Evolutionary conservation across 306 rosid genomes (phyloP).

Genomic region (Glycine soja): DNA sequence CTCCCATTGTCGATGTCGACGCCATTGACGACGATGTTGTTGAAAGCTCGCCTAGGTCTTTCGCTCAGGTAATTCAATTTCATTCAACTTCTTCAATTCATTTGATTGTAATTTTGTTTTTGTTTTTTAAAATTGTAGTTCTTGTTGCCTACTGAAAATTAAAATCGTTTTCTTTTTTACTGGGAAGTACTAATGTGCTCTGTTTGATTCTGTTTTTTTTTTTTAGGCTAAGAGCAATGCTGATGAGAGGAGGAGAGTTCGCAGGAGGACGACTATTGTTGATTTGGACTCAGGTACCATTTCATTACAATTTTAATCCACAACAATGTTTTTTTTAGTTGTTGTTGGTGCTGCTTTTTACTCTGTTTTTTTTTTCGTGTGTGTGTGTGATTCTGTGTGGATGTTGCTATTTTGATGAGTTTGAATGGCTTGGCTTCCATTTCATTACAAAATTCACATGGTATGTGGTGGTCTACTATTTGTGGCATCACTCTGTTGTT

Average conservation of each 20-base stretch:
- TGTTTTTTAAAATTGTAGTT: neutral
- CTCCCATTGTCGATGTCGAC: constrained; percentile 56
- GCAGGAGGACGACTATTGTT: constrained; percentile 48
- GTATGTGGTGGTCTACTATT: neutral
- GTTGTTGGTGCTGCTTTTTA: neutral
- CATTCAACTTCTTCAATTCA: neutral
- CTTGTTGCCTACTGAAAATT: neutral
- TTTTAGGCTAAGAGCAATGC: constrained; percentile 63
- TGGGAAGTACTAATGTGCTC: constrained; percentile 1
- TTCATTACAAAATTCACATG: neutral
- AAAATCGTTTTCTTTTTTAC: neutral
- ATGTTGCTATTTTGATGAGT: neutral
- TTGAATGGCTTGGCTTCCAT: neutral
- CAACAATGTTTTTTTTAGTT: too few relatives aligned
- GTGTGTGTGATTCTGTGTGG: neutral
- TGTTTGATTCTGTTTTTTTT: constrained; percentile 13
- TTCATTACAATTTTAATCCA: neutral
- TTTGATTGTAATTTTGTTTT: neutral
- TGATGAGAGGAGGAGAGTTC: constrained; percentile 51
- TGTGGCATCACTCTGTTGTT: neutral
- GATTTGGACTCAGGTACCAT: constrained; percentile 64
- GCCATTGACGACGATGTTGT: constrained; percentile 74
- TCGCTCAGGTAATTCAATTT: constrained; percentile 57
- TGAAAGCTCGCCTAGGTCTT: constrained; percentile 68
- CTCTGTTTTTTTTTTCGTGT: neutral